These are phyloP conservation scores for Chaetoscypha palmicola DNA, from an alignment of 2,329 filamentous ascomycete species.

Conservation along the genomic window DNA sequence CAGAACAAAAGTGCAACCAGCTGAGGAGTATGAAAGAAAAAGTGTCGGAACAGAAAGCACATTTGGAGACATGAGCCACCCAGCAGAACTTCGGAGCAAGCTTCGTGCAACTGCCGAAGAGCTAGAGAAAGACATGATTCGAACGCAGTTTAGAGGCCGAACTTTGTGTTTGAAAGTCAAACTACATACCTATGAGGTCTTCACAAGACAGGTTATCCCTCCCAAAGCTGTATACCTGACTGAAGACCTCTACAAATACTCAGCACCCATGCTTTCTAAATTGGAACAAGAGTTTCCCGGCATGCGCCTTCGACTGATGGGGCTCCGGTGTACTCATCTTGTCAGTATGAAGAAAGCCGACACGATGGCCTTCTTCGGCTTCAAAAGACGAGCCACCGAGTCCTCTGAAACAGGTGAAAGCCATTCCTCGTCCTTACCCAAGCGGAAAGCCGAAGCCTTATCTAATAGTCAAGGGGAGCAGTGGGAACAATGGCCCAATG, in stretches of 20 bases:
- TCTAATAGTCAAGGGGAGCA: slow-evolving; percentile 36
- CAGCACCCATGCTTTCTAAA: slow-evolving; percentile 76
- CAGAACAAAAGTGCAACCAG: slow-evolving; percentile 75
- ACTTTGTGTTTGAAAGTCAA: slow-evolving; percentile 91
- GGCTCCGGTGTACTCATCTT: slow-evolving; percentile 79
- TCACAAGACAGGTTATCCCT: slow-evolving; percentile 71
- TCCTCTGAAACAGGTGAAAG: slow-evolving; percentile 7
- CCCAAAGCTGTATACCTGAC: slow-evolving; percentile 65
- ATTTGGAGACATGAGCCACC: slow-evolving; percentile 71
- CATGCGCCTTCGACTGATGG: slow-evolving; percentile 79
- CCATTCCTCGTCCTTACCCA: slow-evolving; percentile 22
- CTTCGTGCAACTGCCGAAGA: slow-evolving; percentile 76
- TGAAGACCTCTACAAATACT: slow-evolving; percentile 75
- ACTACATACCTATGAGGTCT: slow-evolving; percentile 85
- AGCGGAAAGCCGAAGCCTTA: slow-evolving; percentile 33
- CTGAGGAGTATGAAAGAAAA: slow-evolving; percentile 85
- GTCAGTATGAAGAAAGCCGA: slow-evolving; percentile 78
- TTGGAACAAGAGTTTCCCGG: slow-evolving; percentile 75
- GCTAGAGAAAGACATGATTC: slow-evolving; percentile 74
- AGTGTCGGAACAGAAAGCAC: slow-evolving; percentile 92
- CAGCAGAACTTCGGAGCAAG: slow-evolving; percentile 63
- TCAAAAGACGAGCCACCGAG: slow-evolving; percentile 34
- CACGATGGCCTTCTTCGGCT: slow-evolving; percentile 72
- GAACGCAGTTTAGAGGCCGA: slow-evolving; percentile 78
- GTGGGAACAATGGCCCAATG: slow-evolving; percentile 65